Percentiles rank a stretch among this genome's conserved stretches.
Evolutionary conservation across 1,284 basidiomycete genomes (phyloP).

Genomic region (Phylloporus sp.): DNA sequence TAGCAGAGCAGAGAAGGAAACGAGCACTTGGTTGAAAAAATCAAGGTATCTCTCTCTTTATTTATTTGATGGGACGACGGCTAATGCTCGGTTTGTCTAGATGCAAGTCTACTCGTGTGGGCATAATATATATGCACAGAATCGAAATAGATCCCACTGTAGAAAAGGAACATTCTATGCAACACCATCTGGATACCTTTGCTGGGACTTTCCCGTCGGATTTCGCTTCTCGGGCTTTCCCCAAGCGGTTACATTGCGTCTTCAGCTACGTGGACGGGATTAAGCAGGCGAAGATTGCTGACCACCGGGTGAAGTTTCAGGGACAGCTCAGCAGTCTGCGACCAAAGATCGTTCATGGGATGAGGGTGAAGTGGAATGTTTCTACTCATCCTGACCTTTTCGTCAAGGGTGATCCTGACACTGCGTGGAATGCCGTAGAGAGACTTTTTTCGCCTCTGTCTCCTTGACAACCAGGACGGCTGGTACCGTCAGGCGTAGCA

Average conservation of each 20-base stretch:
- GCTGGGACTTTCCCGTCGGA: slow-evolving; percentile 8
- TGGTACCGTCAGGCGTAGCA: no score
- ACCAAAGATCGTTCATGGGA: not conserved
- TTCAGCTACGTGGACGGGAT: slow-evolving; percentile 10
- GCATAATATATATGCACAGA: slow-evolving; percentile 28
- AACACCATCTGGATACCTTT: slow-evolving; percentile 21
- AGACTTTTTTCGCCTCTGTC: not conserved
- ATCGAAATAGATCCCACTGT: slow-evolving; percentile 4
- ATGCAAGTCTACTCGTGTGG: slow-evolving; percentile 16
- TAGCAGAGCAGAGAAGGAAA: not conserved
- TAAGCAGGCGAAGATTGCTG: not conserved
- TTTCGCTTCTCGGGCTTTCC: not conserved
- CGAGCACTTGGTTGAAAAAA: slow-evolving; percentile 16
- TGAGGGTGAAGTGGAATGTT: not conserved
- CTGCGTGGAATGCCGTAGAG: not conserved
- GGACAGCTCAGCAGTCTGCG: not conserved
- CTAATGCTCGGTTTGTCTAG: not conserved
- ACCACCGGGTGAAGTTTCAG: not conserved
- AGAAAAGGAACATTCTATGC: slow-evolving; percentile 7
- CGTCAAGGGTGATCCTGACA: not conserved
- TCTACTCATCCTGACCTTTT: not conserved
- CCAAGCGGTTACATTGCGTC: slow-evolving; percentile 18
- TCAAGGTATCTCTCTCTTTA: slow-evolving; percentile 14
- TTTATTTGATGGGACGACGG: not conserved
- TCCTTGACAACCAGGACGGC: no score